Evolutionary conservation across 2,329 filamentous ascomycete genomes (phyloP).

Genomic region (Calonectria ilicicola): DNA sequence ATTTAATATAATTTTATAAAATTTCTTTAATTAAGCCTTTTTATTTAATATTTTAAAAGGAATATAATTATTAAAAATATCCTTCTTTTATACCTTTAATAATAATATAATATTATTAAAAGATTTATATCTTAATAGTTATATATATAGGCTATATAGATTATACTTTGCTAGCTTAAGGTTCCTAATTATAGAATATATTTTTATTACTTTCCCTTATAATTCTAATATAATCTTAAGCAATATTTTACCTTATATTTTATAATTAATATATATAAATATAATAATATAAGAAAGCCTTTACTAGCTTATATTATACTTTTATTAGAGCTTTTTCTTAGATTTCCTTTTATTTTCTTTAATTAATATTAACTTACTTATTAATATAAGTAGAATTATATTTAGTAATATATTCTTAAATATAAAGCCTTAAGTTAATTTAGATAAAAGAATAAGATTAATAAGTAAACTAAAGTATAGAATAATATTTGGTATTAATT

Average conservation of each 20-base stretch:
- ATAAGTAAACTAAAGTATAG: neutral
- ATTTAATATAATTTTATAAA: neutral
- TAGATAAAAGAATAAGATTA: neutral
- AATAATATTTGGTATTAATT: neutral
- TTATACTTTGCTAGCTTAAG: neutral
- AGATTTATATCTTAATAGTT: neutral
- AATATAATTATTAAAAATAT: constrained; percentile 14
- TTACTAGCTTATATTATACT: neutral
- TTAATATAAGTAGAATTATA: neutral
- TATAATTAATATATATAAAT: neutral
- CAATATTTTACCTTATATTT: neutral
- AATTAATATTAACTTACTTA: neutral
- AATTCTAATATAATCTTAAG: neutral
- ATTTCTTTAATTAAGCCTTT: neutral
- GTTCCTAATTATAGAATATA: neutral
- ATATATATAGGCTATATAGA: neutral
- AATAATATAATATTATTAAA: neutral
- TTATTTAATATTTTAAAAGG: neutral
- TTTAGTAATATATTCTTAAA: neutral
- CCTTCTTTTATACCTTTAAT: neutral
- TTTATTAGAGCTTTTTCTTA: neutral
- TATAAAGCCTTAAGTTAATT: neutral
- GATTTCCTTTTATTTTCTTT: neutral
- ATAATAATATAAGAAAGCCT: neutral
- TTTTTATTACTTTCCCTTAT: neutral